Evolutionary conservation across 306 rosid genomes (phyloP).

Genomic region (Pyrus bretschneideri): DNA sequence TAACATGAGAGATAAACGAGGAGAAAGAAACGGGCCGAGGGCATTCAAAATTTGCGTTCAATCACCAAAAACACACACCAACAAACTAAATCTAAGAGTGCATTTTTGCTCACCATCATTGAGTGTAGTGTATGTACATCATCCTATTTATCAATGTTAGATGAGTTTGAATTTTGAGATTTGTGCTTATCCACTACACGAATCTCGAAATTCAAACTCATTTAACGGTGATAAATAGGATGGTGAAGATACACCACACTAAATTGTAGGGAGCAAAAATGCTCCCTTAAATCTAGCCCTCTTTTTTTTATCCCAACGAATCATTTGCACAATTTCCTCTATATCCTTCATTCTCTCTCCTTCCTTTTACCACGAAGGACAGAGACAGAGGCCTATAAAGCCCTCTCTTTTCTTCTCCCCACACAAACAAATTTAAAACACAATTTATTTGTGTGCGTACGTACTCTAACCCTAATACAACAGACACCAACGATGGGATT

Average conservation of each 20-base stretch:
- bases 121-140: too few species aligned
- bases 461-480: neutral
- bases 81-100: neutral
- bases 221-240: too few species aligned
- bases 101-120: too few species aligned
- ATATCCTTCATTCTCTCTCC: neutral
- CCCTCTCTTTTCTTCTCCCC: neutral
- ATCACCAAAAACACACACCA: neutral
- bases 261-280: too few species aligned
- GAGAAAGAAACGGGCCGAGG: constrained; percentile 13
- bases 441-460: neutral
- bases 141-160: too few species aligned
- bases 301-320: neutral
- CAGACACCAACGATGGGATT: constrained; percentile 25
- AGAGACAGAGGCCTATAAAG: neutral
- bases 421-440: neutral
- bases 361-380: neutral
- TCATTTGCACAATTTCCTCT: neutral
- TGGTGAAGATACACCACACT: too few species aligned
- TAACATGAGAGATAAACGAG: neutral
- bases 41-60: neutral
- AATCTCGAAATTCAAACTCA: too few species aligned
- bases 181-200: too few species aligned
- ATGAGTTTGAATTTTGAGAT: too few species aligned
- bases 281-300: too few species aligned